A percentile compares a stretch with the other conserved stretches of the same genome.
phyloP scores from a whole-genome alignment of 2,329 filamentous ascomycete genomes.

The Trichoderma sp. region DNA sequence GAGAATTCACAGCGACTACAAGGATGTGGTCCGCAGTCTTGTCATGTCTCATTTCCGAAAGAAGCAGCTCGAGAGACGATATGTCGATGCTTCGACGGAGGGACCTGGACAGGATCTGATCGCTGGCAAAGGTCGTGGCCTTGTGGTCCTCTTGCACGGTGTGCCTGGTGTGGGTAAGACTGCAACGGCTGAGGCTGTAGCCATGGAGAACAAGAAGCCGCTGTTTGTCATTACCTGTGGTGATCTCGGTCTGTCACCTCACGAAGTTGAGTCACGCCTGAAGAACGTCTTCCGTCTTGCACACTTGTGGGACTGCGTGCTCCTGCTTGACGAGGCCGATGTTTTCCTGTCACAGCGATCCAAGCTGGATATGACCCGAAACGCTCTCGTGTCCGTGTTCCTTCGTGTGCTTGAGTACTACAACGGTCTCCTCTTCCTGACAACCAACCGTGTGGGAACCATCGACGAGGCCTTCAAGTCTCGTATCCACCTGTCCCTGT shows the following conservation, averaged over 20 bases:
- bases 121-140: slow-evolving; percentile 44
- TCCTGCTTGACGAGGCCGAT: slow-evolving; percentile 40
- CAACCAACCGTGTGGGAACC: slow-evolving; percentile 49
- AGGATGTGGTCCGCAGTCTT: slow-evolving; percentile 40
- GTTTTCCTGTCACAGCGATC: slow-evolving; percentile 35
- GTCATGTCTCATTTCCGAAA: slow-evolving; percentile 43
- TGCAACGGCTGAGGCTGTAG: slow-evolving; percentile 44
- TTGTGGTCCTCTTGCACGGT: slow-evolving; percentile 47
- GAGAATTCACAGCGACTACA: slow-evolving; percentile 41
- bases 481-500: slow-evolving; percentile 45
- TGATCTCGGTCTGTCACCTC: slow-evolving; percentile 43
- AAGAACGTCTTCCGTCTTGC: slow-evolving; percentile 45
- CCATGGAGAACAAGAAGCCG: slow-evolving; percentile 42
- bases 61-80: slow-evolving; percentile 37
- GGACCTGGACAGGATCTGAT: slow-evolving; percentile 39
- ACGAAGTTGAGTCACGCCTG: slow-evolving; percentile 41
- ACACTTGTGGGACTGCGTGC: slow-evolving; percentile 39
- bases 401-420: slow-evolving; percentile 49
- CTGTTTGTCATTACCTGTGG: slow-evolving; percentile 51
- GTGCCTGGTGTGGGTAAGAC: slow-evolving; percentile 51
- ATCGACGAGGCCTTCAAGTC: slow-evolving; percentile 52
- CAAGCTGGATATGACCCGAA: slow-evolving; percentile 34
- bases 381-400: slow-evolving; percentile 44
- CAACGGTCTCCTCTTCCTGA: slow-evolving; percentile 47
- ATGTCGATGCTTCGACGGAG: slow-evolving; percentile 28